Evolutionary conservation across 2,329 filamentous ascomycete species (phyloP).

Genomic region (Talaromyces verruculosus): DNA sequence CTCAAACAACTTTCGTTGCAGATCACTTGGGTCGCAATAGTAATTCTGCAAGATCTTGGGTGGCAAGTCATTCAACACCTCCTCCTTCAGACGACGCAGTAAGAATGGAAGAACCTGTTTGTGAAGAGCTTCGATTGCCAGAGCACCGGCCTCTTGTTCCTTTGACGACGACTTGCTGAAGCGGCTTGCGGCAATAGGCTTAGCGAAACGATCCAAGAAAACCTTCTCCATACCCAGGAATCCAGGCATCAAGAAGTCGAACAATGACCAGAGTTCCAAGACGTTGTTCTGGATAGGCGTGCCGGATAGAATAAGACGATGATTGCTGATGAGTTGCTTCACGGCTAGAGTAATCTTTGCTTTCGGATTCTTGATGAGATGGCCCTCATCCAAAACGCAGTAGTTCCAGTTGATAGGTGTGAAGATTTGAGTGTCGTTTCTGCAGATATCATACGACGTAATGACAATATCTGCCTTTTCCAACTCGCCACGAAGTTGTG

Average conservation of each 20-base stretch:
- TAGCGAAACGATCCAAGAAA: conserved; percentile 92
- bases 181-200: conserved; percentile 89
- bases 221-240: conserved; percentile 95
- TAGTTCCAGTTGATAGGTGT: conserved; percentile 92
- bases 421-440: conserved; percentile 88
- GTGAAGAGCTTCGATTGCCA: conserved; percentile 96
- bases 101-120: conserved; percentile 98
- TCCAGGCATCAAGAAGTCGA: conserved; percentile 98
- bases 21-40: conserved; percentile 94
- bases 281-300: conserved; percentile 99
- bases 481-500: conserved; percentile 67
- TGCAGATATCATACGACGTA: conserved; percentile 96
- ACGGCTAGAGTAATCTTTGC: conserved; percentile 94
- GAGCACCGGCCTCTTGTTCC: conserved; percentile 92
- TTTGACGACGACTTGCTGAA: conserved; percentile 97
- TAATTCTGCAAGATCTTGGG: conserved; percentile 99
- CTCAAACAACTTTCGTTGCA: conserved; percentile 93
- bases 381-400: conserved; percentile 92
- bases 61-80: conserved; percentile 91
- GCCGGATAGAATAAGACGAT: conserved; percentile 91
- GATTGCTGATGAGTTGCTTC: conserved; percentile 85
- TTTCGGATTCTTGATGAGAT: conserved; percentile 97
- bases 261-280: conserved; percentile 92
- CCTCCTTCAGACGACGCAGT: conserved; percentile 92
- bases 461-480: conserved; percentile 86